Percentiles rank a stretch among this genome's conserved stretches.
These are phyloP conservation scores for Podila minutissima DNA, from an alignment of 192 early-diverging fungal genomes.

Conservation along the genomic window DNA sequence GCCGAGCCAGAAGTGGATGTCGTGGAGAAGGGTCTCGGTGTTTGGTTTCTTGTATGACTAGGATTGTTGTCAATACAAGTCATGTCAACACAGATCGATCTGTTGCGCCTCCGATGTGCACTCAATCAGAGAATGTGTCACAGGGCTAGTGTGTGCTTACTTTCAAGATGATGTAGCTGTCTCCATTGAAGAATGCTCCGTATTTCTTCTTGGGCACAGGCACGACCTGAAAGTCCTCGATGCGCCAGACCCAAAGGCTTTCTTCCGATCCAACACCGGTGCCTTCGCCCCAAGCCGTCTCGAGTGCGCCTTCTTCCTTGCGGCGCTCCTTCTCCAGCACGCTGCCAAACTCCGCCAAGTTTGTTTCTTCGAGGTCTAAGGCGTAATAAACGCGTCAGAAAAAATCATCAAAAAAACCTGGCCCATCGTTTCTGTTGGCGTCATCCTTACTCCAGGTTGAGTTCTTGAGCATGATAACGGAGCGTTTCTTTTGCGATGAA, in stretches of 20 bases:
- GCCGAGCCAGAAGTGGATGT: slow-evolving; percentile 90
- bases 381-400: not conserved
- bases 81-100: not conserved
- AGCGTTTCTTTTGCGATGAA: not conserved
- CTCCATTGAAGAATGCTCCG: slow-evolving; percentile 78
- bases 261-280: slow-evolving; percentile 53
- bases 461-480: slow-evolving; percentile 44
- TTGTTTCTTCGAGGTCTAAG: slow-evolving; percentile 60
- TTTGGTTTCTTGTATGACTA: slow-evolving; percentile 71
- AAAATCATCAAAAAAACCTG: not conserved
- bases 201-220: slow-evolving; percentile 66
- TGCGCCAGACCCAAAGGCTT: slow-evolving; percentile 80
- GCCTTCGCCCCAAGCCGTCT: slow-evolving; percentile 68
- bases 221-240: slow-evolving; percentile 80
- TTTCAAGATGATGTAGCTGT: slow-evolving; percentile 81
- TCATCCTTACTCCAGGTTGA: slow-evolving; percentile 47
- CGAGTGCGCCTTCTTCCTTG: slow-evolving; percentile 62
- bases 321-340: slow-evolving; percentile 70
- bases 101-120: too few relatives aligned
- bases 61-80: not conserved
- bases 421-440: not conserved
- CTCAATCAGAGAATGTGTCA: not conserved
- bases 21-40: slow-evolving; percentile 69
- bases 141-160: slow-evolving; percentile 43
- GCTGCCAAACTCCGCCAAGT: slow-evolving; percentile 68